These are phyloP conservation scores for Taiwanofungus camphoratus DNA, from an alignment of 1,284 basidiomycete genomes.

Conservation along the genomic window DNA sequence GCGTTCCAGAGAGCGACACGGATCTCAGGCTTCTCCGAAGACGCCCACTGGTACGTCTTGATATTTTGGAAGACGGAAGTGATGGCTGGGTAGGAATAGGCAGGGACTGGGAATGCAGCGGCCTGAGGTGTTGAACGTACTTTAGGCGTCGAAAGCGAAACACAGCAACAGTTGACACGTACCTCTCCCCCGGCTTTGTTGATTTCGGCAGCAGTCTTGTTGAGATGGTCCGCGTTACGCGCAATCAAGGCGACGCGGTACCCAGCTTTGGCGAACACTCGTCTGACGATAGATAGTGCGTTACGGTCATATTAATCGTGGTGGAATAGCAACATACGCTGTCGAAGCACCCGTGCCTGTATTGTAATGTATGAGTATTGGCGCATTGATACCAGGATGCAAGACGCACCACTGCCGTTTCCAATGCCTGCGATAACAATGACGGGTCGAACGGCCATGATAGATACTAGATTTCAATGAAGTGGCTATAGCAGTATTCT, in stretches of 20 bases:
- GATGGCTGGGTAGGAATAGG: slow-evolving; percentile 51
- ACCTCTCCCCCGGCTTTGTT: slow-evolving; percentile 56
- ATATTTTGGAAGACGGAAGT: slow-evolving; percentile 50
- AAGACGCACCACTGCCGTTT: slow-evolving; percentile 30
- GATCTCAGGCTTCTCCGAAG: slow-evolving; percentile 37
- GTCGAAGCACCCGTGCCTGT: slow-evolving; percentile 57
- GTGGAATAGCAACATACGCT: slow-evolving; percentile 40
- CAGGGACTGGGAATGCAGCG: slow-evolving; percentile 49
- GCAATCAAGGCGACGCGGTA: slow-evolving; percentile 68
- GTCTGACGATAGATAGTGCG: no score
- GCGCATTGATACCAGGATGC: neutral
- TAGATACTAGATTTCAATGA: neutral
- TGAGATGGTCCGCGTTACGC: slow-evolving; percentile 47
- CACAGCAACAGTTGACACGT: slow-evolving; percentile 8
- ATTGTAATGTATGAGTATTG: neutral
- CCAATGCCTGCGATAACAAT: slow-evolving; percentile 54
- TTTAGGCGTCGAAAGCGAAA: neutral
- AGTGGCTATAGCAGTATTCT: neutral
- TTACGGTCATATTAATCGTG: no score
- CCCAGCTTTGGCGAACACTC: slow-evolving; percentile 57
- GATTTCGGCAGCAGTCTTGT: slow-evolving; percentile 50
- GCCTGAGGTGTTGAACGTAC: slow-evolving; percentile 35
- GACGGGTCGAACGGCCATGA: slow-evolving; percentile 38
- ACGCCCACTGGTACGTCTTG: slow-evolving; percentile 40
- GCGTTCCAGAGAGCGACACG: slow-evolving; percentile 67